Percentiles rank a stretch among this genome's conserved stretches.
phyloP scores from a whole-genome alignment of 805 yeast genomes.

The Metschnikowia reukaufii region DNA sequence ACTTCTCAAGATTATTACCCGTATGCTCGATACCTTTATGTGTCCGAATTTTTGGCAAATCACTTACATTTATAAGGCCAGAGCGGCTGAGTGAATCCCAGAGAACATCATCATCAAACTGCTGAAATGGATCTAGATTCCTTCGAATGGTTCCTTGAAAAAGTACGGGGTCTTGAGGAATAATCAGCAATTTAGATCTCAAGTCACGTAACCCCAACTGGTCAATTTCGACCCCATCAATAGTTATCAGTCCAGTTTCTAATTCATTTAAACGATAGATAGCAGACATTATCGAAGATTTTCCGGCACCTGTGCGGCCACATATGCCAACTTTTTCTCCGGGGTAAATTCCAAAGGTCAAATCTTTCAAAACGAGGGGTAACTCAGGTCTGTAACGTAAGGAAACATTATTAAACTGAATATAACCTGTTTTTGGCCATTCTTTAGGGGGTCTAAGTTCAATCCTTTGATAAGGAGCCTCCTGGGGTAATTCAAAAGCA shows the following conservation, averaged over 20 bases:
- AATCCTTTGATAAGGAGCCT: constrained; percentile 57
- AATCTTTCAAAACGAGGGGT: constrained; percentile 55
- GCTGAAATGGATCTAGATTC: constrained; percentile 63
- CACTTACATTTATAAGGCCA: constrained; percentile 46
- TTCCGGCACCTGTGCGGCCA: constrained; percentile 92
- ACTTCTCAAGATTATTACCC: constrained; percentile 33
- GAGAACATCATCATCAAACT: constrained; percentile 48
- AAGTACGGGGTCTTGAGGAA: constrained; percentile 72
- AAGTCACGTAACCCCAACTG: constrained; percentile 52
- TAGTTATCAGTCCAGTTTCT: constrained; percentile 45
- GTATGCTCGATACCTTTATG: constrained; percentile 18
- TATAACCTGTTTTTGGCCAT: constrained; percentile 54
- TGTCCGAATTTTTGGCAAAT: constrained; percentile 24
- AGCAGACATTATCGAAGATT: constrained; percentile 66
- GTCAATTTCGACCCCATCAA: constrained; percentile 60
- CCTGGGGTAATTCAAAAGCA: constrained; percentile 63
- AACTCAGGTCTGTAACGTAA: constrained; percentile 60
- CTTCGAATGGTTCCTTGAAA: constrained; percentile 58
- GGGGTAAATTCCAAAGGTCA: constrained; percentile 46
- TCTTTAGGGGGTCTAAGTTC: constrained; percentile 41
- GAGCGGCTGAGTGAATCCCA: constrained; percentile 63
- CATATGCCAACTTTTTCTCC: constrained; percentile 79
- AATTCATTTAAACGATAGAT: constrained; percentile 57
- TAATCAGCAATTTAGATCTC: constrained; percentile 60
- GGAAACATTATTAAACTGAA: constrained; percentile 49